phyloP scores from a whole-genome alignment of 2,329 filamentous ascomycete genomes.

The Aspergillus ochraceoroseus region DNA sequence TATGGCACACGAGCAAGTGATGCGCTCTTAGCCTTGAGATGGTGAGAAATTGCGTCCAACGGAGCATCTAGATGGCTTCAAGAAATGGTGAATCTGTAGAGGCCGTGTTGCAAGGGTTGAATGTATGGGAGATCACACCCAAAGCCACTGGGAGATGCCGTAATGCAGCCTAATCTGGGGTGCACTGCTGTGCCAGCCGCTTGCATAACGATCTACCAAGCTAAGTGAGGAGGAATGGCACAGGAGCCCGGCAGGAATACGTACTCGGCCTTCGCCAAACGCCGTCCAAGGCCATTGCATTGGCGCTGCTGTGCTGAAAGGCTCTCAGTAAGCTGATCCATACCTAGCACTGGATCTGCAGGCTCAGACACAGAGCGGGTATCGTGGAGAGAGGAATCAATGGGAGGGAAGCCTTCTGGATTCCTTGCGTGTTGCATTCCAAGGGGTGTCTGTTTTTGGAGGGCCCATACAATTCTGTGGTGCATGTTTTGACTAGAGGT shows the following conservation, averaged over 20 bases:
- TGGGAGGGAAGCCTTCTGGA: not conserved
- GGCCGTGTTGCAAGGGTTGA: not conserved
- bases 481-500: slow-evolving; percentile 10
- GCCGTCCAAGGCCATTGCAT: not conserved
- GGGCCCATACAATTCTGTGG: slow-evolving; percentile 7
- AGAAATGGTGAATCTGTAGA: not conserved
- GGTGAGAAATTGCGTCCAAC: too few relatives aligned
- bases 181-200: not conserved
- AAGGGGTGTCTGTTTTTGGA: slow-evolving; percentile 11
- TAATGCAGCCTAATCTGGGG: slow-evolving; percentile 10
- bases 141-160: not conserved
- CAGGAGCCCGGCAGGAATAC: slow-evolving; percentile 3
- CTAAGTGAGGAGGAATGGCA: slow-evolving; percentile 18
- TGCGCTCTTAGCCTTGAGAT: too few relatives aligned
- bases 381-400: not conserved
- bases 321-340: slow-evolving; percentile 18
- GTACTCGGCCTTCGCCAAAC: not conserved
- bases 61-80: too few relatives aligned
- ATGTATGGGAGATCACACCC: not conserved
- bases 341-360: slow-evolving; percentile 12
- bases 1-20: not conserved
- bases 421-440: slow-evolving; percentile 34
- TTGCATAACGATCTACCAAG: slow-evolving; percentile 14
- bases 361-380: slow-evolving; percentile 1
- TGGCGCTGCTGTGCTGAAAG: not conserved